Evolutionary conservation across 768 basidiomycete species (phyloP), one percentile per base, ranked within the genome.

Genomic region (Kwoniella pini): DNA sequence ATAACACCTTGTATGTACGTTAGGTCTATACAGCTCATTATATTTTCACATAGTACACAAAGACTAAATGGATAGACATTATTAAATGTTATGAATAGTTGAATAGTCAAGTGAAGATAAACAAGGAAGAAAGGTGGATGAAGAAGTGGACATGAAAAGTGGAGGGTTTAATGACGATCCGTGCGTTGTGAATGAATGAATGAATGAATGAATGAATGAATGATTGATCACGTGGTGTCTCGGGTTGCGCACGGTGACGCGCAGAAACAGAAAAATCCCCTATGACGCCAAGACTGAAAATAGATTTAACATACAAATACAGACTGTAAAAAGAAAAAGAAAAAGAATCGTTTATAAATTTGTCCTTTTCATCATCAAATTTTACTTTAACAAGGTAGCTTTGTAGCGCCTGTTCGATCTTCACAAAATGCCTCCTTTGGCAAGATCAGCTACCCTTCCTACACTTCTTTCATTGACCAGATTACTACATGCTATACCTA

Each of bases 391-490:
- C n/a, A n/a, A n/a, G n/a, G n/a, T n/a, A n/a, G n/a, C n/a, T n/a
- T n/a, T n/a, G n/a, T n/a, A n/a, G 33, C 33, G 7, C 7, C 33
- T 15, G 7, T 36, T 15, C 15, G 33, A 36, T 36, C 33, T 15
- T 36, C 33, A 36, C 21, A 55, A n/a, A n/a, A 53, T 53, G 44
- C 60, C 54, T 7, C 38, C 50, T 9, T 55, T 57, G 13, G 50
- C 50, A 0, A 26, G 49, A 48, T 30, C 63, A 21, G 50, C 57
- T 3, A 38, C 66, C 52, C 30, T 74, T 13, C 72, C 72, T 6
- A 69, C 68, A 21, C 48, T 74, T 15, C 46, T 74, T 15, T 68
- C 70, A 5, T 38, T 74, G 10, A 65, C 72, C 19, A 70, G 70
- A 48, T 60, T 74, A 13, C 39, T 70, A 22, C 57, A 59, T n/a